Evolutionary conservation across 192 early-diverging fungal species (phyloP).

Genomic region (Rhizophlyctis rosea): DNA sequence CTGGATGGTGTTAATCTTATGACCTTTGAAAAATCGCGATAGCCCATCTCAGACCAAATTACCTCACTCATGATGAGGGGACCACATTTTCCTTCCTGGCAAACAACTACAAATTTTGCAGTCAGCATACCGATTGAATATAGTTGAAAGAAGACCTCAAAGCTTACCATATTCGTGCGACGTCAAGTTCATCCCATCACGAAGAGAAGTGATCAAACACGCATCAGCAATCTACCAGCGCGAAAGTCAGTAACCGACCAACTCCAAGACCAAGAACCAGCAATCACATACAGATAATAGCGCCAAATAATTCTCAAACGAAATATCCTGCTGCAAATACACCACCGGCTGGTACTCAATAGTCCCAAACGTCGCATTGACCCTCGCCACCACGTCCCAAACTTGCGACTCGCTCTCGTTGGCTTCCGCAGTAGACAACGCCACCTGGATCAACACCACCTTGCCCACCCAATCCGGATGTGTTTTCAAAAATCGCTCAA

Average conservation of each 20-base stretch:
- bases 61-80: slow-evolving; percentile 56
- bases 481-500: slow-evolving; percentile 46
- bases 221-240: slow-evolving; percentile 51
- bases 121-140: slow-evolving; percentile 2
- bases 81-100: slow-evolving; percentile 47
- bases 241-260: not conserved
- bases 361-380: slow-evolving; percentile 88
- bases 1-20: slow-evolving; percentile 13
- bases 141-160: not conserved
- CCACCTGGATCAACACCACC: slow-evolving; percentile 92
- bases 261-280: slow-evolving; percentile 14
- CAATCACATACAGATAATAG: slow-evolving; percentile 38
- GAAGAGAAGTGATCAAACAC: slow-evolving; percentile 51
- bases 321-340: slow-evolving; percentile 59
- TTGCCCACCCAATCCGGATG: slow-evolving; percentile 52
- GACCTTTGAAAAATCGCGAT: slow-evolving; percentile 4
- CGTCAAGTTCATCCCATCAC: slow-evolving; percentile 63
- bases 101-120: slow-evolving; percentile 36
- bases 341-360: slow-evolving; percentile 90
- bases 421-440: slow-evolving; percentile 84
- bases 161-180: slow-evolving; percentile 49
- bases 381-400: slow-evolving; percentile 84
- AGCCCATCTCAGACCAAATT: not conserved
- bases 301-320: slow-evolving; percentile 51
- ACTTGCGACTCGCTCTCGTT: slow-evolving; percentile 86